Evolutionary conservation across 345 rosid genomes (phyloP), one percentile per base, ranked within the genome.

Genomic region (Mercurialis annua): DNA sequence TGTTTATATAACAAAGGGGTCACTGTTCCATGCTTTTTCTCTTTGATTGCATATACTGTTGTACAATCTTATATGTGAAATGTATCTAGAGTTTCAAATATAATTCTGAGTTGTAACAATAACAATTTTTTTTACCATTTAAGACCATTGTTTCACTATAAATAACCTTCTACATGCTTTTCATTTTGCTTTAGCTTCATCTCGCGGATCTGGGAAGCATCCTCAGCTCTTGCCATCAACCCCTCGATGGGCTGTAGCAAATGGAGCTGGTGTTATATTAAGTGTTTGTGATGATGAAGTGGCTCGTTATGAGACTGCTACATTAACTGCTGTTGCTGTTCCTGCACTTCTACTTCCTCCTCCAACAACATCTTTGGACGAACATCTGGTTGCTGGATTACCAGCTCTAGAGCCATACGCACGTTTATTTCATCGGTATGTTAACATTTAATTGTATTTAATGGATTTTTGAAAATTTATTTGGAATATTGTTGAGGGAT

Each of bases 321-420:
- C 97, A 51, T 79, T 93, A 71, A 93, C 98, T 46, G 98, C 98
- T 14, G 94, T 73, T 67, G 94, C 98, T 73, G 98, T 93, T 43
- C 98, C 97, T 73, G 98, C 98, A 23, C 97, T 93, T 80, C 81
- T 93, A 55, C 96, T 93, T 56, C 98, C 98, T 38, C 98, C 98
- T 16, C 97, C 98, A 30, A 89, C 98, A 40, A 93, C 98, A 62
- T 82, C 97, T 69, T 73, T 90, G 71, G 97, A 93, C 73, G 98
- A 93, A 76, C 98, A 93, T 84, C 80, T 88, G 59, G 98, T 93
- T 76, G 98, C 97, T 55, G 98, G 98, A 33, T 87, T 93, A 63
- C 98, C 98, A 10, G 98, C 98, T 31, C 92, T 93, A 60, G 98
- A 93, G 78, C 98, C 98, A 55, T 93, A 90, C 77, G 96, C 98